phyloP scores from a whole-genome alignment of 306 rosid genomes.

The Cicer cuneatum region DNA sequence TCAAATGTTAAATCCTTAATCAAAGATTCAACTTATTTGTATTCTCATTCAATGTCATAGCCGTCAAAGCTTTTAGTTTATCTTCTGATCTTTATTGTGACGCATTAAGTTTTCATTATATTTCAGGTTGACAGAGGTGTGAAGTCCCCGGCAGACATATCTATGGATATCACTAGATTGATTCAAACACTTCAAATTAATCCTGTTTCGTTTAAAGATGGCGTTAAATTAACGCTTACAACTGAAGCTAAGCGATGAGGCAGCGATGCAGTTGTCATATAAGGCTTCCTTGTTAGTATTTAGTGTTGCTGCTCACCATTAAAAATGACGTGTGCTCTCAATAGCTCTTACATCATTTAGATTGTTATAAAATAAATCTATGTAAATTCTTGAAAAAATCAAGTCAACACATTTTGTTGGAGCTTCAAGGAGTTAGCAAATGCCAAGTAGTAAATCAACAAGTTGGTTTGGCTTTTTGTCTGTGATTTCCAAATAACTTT shows the following conservation, averaged over 20 bases:
- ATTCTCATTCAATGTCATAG: conserved; percentile 21
- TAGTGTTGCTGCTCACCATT: conserved; percentile 18
- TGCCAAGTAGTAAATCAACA: conserved; percentile 7
- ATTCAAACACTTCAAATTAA: conserved; percentile 59
- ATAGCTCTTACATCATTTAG: background rate
- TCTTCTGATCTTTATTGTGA: conserved; percentile 29
- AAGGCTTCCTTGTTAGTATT: conserved; percentile 22
- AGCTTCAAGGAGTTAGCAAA: conserved; percentile 17
- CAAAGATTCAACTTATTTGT: conserved; percentile 26
- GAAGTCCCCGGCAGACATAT: conserved; percentile 88
- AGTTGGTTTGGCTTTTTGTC: conserved; percentile 21
- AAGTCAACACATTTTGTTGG: conserved; percentile 22
- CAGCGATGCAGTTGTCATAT: conserved; percentile 14
- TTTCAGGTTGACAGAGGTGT: conserved; percentile 89
- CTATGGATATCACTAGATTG: conserved; percentile 83
- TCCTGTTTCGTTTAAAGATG: conserved; percentile 74
- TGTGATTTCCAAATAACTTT: conserved; percentile 4
- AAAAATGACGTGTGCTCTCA: conserved; percentile 22
- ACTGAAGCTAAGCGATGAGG: conserved; percentile 54
- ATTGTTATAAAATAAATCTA: conserved; percentile 38
- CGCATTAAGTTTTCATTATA: background rate
- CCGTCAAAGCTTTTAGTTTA: conserved; percentile 22
- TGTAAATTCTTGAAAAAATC: conserved; percentile 25
- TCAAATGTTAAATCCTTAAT: background rate
- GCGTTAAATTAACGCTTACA: conserved; percentile 73